Base-by-base conservation (phyloP, 208 protist species). In the Novymonas esmeraldas region DNA sequence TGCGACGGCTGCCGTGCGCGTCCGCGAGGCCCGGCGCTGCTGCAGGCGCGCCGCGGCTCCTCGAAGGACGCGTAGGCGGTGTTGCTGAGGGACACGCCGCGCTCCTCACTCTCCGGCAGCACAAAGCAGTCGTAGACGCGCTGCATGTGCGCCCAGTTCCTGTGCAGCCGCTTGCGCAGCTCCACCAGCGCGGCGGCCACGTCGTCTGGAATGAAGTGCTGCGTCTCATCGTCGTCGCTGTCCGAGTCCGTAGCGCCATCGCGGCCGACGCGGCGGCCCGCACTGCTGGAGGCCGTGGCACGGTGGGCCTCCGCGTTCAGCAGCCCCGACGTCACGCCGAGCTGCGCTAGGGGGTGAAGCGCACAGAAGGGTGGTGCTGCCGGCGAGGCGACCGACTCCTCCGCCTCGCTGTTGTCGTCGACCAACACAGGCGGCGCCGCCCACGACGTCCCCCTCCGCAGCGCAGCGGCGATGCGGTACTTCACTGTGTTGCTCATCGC, bases 121-220 rank as follows among this genome's bases (percentile, higher is more conserved):
- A 82, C 54, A 49, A 87, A 87, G 60, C 65, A 83, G 14, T 82
- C 67, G 52, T 84, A 87, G 24, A 87, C 72, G 58, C 76, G 45
- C 49, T 73, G 72, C 29, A 80, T 60, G 24, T 33, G 61, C 50
- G 74, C 48, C 0, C 61, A 45, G 33, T 84, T 89, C 29, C 63
- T 64, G 14, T 60, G 41, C 18, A 89, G 68, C 6, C 70, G 74
- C 24, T 55, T 69, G 16, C 73, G 82, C 42, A 84, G 48, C 57
- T 78, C 75, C 36, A 73, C 70, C 20, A 89, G 66, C 14, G 71
- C 75, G 29, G 64, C 52, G 10, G 73, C 75, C 36, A 78, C 75
- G 16, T 59, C 64, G 18, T 52, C 6, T 9, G 75, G 71, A 22
- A 84, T 22, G 26, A 34, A 63, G 14, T 50, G 56, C 38, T 65